A percentile compares a stretch with the other conserved stretches of the same genome.
Conservation (phyloP, 2,329 filamentous ascomycete genomes). For the Neofusicoccum laricinum region DNA sequence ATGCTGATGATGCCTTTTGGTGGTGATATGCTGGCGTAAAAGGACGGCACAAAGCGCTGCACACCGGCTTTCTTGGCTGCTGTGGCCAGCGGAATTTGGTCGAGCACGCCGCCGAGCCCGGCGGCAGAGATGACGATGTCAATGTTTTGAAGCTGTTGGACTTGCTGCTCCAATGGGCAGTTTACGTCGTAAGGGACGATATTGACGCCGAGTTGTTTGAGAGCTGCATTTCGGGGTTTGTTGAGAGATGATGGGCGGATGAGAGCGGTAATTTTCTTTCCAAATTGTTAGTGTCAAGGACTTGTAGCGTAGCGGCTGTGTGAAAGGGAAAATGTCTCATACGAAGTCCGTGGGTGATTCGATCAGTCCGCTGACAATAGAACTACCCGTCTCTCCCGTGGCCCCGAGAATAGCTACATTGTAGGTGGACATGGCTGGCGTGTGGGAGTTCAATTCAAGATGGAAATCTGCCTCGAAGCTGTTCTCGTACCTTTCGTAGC, state of each 20-base stretch:
- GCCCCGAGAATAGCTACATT: slow-evolving; percentile 41
- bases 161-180: slow-evolving; percentile 41
- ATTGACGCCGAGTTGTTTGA: slow-evolving; percentile 35
- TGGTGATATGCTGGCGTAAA: slow-evolving; percentile 37
- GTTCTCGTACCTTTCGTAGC: too few relatives aligned
- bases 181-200: slow-evolving; percentile 45
- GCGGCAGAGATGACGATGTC: slow-evolving; percentile 36
- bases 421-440: slow-evolving; percentile 14
- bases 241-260: background rate
- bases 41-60: slow-evolving; percentile 31
- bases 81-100: slow-evolving; percentile 26
- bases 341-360: slow-evolving; percentile 1
- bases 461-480: too few relatives aligned
- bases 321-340: background rate
- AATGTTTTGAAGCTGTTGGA: slow-evolving; percentile 37
- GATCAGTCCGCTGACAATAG: slow-evolving; percentile 41
- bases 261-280: background rate
- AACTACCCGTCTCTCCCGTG: slow-evolving; percentile 42
- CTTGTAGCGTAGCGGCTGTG: background rate
- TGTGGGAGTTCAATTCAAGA: too few relatives aligned
- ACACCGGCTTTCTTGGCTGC: slow-evolving; percentile 31
- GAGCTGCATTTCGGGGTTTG: background rate
- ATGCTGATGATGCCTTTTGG: slow-evolving; percentile 43
- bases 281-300: background rate
- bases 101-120: slow-evolving; percentile 17